These are phyloP conservation scores for Nicotiana sylvestris DNA, from an alignment of 257 asterid species.

Conservation along the genomic window DNA sequence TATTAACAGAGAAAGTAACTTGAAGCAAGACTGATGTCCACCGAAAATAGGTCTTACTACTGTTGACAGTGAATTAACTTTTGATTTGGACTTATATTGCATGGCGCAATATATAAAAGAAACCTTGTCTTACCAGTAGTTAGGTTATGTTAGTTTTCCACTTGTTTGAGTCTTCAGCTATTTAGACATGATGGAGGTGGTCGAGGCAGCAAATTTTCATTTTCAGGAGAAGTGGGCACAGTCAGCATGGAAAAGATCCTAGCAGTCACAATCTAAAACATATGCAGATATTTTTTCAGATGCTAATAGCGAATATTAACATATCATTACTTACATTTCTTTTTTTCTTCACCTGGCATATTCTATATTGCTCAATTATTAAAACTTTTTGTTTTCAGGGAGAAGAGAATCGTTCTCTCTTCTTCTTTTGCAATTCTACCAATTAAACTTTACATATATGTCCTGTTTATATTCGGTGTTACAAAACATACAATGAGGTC, in stretches of 20 bases:
- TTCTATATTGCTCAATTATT: neutral
- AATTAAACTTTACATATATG: neutral
- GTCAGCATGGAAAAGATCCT: neutral
- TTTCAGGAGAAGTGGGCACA: neutral
- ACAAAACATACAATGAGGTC: neutral
- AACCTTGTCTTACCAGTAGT: neutral
- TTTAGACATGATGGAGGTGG: neutral
- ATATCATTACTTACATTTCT: neutral
- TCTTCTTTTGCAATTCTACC: neutral
- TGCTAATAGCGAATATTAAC: neutral
- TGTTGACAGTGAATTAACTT: neutral
- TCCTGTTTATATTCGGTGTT: neutral
- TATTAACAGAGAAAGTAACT: neutral
- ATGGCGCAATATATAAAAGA: neutral
- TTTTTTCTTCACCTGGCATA: neutral
- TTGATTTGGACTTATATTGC: neutral
- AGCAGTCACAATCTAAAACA: neutral
- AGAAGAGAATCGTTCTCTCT: constrained; percentile 4
- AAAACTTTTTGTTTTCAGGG: neutral
- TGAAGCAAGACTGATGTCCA: neutral
- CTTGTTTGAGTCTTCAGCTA: neutral
- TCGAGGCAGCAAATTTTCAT: neutral
- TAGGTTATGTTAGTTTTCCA: neutral
- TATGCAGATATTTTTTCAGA: neutral
- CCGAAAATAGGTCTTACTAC: neutral